phyloP scores from a whole-genome alignment of 495 filamentous ascomycete genomes.

The Neurospora sp. region DNA sequence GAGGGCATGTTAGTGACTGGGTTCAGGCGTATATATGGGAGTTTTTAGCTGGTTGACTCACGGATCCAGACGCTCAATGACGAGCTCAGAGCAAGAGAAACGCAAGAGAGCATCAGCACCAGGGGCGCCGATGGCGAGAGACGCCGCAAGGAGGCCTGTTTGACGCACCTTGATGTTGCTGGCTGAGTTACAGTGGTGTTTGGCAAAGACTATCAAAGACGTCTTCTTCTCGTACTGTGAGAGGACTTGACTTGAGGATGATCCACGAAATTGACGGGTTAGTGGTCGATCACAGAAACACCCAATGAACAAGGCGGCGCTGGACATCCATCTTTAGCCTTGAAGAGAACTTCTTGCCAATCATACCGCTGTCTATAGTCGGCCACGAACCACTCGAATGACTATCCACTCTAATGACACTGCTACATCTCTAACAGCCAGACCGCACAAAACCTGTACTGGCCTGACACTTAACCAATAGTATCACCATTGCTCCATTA shows the following conservation, averaged over 20 bases:
- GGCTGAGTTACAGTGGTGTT: neutral
- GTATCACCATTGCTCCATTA: neutral
- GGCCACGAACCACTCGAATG: neutral
- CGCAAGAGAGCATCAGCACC: slow-evolving; percentile 37
- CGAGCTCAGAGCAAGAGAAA: slow-evolving; percentile 42
- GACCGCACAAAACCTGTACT: neutral
- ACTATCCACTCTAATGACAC: neutral
- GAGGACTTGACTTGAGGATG: neutral
- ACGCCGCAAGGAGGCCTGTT: slow-evolving; percentile 2
- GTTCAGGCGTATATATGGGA: neutral
- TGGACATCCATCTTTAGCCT: neutral
- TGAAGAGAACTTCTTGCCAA: neutral
- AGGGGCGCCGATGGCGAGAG: slow-evolving; percentile 3
- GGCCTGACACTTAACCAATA: neutral
- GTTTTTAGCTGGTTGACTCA: neutral
- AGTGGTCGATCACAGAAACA: neutral
- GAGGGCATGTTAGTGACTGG: neutral
- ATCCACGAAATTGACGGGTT: neutral
- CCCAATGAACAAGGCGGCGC: neutral
- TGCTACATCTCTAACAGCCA: neutral
- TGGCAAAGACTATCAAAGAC: neutral
- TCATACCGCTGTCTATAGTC: neutral
- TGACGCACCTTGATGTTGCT: neutral
- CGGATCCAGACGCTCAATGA: slow-evolving; percentile 20
- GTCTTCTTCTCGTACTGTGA: neutral